A percentile compares a stretch with the other conserved stretches of the same genome.
Evolutionary conservation across 75 land plant genomes (phyloP).

Genomic region (Sequoiadendron giganteum): DNA sequence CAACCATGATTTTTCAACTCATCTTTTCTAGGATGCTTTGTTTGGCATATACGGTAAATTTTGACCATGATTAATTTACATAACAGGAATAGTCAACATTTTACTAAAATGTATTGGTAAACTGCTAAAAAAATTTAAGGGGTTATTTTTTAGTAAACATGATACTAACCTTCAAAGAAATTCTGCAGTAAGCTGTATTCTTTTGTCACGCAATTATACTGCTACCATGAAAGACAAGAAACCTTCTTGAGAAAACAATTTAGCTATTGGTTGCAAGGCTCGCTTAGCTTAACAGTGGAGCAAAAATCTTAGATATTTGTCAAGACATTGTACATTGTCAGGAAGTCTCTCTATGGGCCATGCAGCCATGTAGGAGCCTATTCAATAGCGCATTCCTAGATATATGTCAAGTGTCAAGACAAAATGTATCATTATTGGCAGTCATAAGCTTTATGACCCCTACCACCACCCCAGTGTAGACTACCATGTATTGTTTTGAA

Average conservation of each 20-base stretch:
- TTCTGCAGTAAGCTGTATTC: neutral
- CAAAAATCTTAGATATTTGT: neutral
- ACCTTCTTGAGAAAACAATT: neutral
- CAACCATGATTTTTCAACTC: neutral
- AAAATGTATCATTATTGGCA: neutral
- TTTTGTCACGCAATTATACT: neutral
- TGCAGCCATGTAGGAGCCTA: neutral
- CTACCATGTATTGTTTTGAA: neutral
- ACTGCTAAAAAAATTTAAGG: neutral
- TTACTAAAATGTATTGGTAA: neutral
- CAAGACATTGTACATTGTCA: neutral
- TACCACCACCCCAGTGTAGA: neutral
- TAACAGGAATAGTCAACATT: neutral
- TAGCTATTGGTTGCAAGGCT: neutral
- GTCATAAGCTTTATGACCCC: neutral
- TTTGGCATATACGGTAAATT: neutral
- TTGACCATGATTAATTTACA: neutral
- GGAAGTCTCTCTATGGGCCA: neutral
- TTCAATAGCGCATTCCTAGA: neutral
- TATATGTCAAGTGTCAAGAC: neutral
- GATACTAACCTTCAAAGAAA: neutral
- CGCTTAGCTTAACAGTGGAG: neutral
- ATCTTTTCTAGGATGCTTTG: neutral
- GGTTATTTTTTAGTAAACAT: neutral
- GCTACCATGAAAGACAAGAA: neutral